Percentiles rank a stretch among this genome's conserved stretches.
These are phyloP conservation scores for Punica granatum DNA, from an alignment of 345 rosid genomes.

Conservation along the genomic window DNA sequence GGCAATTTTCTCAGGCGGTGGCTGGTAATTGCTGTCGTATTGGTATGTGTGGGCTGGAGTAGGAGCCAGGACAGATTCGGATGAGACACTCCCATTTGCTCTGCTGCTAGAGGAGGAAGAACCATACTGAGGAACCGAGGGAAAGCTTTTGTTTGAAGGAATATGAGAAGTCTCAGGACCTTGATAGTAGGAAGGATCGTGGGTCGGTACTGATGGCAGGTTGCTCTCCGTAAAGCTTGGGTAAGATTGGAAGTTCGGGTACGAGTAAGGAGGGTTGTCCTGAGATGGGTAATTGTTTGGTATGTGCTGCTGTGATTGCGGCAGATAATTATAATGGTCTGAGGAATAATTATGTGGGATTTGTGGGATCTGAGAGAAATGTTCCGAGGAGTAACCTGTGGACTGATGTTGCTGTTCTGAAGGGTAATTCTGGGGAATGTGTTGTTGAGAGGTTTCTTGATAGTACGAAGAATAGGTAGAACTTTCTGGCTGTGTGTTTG, in stretches of 20 bases:
- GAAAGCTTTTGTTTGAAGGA: slow-evolving; percentile 44
- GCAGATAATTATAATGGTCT: slow-evolving; percentile 10
- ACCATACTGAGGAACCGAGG: slow-evolving; percentile 41
- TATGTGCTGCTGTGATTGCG: slow-evolving; percentile 30
- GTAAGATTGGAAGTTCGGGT: slow-evolving; percentile 86
- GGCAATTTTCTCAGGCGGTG: slow-evolving; percentile 76
- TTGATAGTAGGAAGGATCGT: slow-evolving; percentile 55
- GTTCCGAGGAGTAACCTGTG: slow-evolving; percentile 1
- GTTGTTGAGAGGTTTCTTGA: slow-evolving; percentile 29
- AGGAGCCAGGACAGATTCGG: slow-evolving; percentile 37
- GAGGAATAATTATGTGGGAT: slow-evolving; percentile 5
- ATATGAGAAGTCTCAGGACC: slow-evolving; percentile 65
- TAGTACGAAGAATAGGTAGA: slow-evolving; percentile 35
- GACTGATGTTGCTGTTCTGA: slow-evolving; percentile 21
- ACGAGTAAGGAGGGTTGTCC: slow-evolving; percentile 38
- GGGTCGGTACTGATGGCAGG: slow-evolving; percentile 62
- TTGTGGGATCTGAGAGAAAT: slow-evolving; percentile 5
- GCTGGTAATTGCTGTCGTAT: slow-evolving; percentile 77
- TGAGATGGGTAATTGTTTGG: slow-evolving; percentile 51
- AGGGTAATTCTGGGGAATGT: slow-evolving; percentile 21
- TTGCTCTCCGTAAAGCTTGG: slow-evolving; percentile 77
- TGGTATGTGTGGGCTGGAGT: slow-evolving; percentile 37
- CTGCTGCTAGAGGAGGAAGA: slow-evolving; percentile 24
- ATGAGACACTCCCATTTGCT: slow-evolving; percentile 28
- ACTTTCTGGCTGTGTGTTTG: slow-evolving; percentile 29